Evolutionary conservation across 164 flowering plant genomes (phyloP).

Genomic region (Malania oleifera): DNA sequence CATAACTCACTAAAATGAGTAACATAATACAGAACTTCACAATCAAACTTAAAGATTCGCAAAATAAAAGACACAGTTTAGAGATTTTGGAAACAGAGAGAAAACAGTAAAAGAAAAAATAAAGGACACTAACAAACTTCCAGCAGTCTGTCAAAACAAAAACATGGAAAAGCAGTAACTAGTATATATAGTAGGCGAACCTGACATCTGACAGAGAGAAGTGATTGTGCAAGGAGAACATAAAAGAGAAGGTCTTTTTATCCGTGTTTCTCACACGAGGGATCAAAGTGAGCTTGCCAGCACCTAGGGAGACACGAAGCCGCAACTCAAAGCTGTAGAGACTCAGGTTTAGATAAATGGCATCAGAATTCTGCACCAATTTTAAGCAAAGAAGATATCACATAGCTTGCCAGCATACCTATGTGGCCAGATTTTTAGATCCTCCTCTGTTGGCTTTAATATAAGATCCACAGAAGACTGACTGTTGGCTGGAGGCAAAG

Average conservation of each 20-base stretch:
- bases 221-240: constrained; percentile 60
- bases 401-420: constrained; percentile 37
- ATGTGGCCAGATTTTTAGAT: constrained; percentile 70
- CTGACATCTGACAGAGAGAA: constrained; percentile 85
- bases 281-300: constrained; percentile 72
- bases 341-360: constrained; percentile 7
- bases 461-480: constrained; percentile 74
- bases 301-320: constrained; percentile 56
- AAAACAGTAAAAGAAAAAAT: too few species aligned
- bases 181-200: constrained; percentile 30
- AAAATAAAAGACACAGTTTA: neutral
- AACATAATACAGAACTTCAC: too few species aligned
- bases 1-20: too few species aligned
- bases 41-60: neutral
- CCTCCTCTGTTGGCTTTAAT: constrained; percentile 68
- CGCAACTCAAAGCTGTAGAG: constrained; percentile 78
- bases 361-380: neutral
- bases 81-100: neutral
- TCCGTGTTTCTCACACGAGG: constrained; percentile 84
- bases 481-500: constrained; percentile 48
- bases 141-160: neutral
- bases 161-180: neutral
- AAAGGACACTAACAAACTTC: too few species aligned
- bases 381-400: neutral
- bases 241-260: constrained; percentile 64